phyloP scores from a whole-genome alignment of 257 asterid genomes.

The Handroanthus guayacan region DNA sequence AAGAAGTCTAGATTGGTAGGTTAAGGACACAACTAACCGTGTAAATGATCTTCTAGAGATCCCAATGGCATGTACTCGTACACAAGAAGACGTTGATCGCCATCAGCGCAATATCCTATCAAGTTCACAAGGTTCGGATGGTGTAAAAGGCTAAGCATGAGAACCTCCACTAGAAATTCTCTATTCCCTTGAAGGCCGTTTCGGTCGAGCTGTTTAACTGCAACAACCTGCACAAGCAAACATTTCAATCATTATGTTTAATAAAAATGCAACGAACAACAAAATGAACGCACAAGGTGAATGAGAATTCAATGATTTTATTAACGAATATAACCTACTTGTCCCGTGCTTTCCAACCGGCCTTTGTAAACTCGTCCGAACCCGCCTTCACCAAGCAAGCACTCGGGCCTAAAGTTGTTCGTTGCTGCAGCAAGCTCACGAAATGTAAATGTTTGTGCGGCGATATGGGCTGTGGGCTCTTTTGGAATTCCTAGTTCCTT shows the following conservation, averaged over 20 bases:
- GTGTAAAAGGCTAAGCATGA: slow-evolving; percentile 97
- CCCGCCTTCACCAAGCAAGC: slow-evolving; percentile 97
- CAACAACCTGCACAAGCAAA: slow-evolving; percentile 72
- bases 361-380: slow-evolving; percentile 96
- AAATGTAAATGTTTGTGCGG: slow-evolving; percentile 95
- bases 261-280: background rate
- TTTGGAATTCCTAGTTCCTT: slow-evolving; percentile 66
- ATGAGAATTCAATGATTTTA: background rate
- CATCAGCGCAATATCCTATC: slow-evolving; percentile 99
- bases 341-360: slow-evolving; percentile 80
- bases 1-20: background rate
- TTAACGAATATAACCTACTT: slow-evolving; percentile 53
- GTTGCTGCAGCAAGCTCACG: slow-evolving; percentile 99
- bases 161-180: slow-evolving; percentile 98
- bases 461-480: slow-evolving; percentile 81
- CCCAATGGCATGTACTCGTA: slow-evolving; percentile 97
- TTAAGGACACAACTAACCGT: slow-evolving; percentile 61
- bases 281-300: background rate
- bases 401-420: slow-evolving; percentile 82
- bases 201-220: slow-evolving; percentile 94
- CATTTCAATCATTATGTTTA: slow-evolving; percentile 3
- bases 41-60: slow-evolving; percentile 97
- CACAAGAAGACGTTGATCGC: slow-evolving; percentile 97
- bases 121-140: slow-evolving; percentile 94
- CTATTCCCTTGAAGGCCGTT: slow-evolving; percentile 96